These are phyloP conservation scores for Excoecaria cochinchinensis DNA, from an alignment of 345 rosid species.

Conservation along the genomic window DNA sequence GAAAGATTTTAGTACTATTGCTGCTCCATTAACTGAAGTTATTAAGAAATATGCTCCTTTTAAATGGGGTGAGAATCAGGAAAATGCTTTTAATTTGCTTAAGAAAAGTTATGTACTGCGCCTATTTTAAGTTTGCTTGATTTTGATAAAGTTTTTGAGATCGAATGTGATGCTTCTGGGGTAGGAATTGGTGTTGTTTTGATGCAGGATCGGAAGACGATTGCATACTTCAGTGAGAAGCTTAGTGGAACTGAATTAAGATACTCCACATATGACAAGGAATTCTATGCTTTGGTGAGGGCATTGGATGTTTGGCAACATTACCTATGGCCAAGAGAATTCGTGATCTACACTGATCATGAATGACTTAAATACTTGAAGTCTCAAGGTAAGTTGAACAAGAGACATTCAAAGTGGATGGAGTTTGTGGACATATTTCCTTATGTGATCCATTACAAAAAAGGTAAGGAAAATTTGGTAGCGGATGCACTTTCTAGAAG, in stretches of 20 bases:
- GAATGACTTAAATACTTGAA: too few relatives aligned
- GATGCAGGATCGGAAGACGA: neutral
- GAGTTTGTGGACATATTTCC: too few relatives aligned
- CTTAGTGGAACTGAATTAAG: too few relatives aligned
- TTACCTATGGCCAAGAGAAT: too few relatives aligned
- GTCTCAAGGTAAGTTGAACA: too few relatives aligned
- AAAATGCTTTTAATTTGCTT: neutral
- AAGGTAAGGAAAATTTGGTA: too few relatives aligned
- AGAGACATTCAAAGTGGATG: too few relatives aligned
- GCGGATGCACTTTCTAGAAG: too few relatives aligned
- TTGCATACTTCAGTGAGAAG: neutral
- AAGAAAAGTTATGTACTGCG: neutral
- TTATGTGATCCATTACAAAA: too few relatives aligned
- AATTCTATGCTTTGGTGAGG: neutral
- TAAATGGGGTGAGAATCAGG: neutral
- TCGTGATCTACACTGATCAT: too few relatives aligned
- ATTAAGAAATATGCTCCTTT: neutral
- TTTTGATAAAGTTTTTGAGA: neutral
- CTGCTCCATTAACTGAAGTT: neutral
- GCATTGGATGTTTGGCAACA: neutral
- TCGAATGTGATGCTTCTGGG: neutral
- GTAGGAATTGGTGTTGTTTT: neutral
- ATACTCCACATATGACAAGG: neutral
- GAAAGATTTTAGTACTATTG: neutral
- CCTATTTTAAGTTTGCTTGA: neutral